phyloP scores from a whole-genome alignment of 1,284 basidiomycete species.

The Ceratobasidium sp. region DNA sequence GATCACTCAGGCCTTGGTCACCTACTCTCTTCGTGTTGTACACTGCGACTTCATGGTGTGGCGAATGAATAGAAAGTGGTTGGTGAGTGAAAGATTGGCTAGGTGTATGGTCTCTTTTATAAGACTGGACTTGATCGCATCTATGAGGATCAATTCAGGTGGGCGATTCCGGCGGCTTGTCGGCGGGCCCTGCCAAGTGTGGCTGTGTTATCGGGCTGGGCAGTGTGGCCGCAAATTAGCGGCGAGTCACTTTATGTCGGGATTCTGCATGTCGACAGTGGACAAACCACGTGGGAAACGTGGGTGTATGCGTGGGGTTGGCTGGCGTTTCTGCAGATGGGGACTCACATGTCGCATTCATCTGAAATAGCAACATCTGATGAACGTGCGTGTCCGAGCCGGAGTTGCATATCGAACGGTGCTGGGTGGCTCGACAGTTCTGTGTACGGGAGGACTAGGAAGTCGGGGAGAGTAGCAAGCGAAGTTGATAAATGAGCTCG shows the following conservation, averaged over 20 bases:
- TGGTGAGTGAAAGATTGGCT: neutral
- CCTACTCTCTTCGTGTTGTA: slow-evolving; percentile 42
- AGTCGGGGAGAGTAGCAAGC: neutral
- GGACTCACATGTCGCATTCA: slow-evolving; percentile 4
- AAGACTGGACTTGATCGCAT: slow-evolving; percentile 5
- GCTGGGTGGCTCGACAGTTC: slow-evolving; percentile 4
- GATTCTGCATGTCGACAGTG: neutral
- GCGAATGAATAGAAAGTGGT: neutral
- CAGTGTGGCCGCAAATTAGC: neutral
- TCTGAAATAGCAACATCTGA: neutral
- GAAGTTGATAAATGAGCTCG: slow-evolving; percentile 20
- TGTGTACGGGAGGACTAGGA: neutral
- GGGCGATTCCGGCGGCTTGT: neutral
- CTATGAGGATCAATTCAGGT: neutral
- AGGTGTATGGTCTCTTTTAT: neutral
- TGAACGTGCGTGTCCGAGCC: neutral
- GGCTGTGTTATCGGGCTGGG: neutral
- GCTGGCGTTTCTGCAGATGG: neutral
- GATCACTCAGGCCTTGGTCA: neutral
- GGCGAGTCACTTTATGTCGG: neutral
- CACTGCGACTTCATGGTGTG: slow-evolving; percentile 41
- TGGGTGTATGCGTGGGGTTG: neutral
- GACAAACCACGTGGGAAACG: neutral
- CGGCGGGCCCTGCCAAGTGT: slow-evolving; percentile 13
- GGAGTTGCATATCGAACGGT: neutral